These are phyloP conservation scores for Aspergillus baeticus DNA, from an alignment of 495 filamentous ascomycete species.

Conservation along the genomic window DNA sequence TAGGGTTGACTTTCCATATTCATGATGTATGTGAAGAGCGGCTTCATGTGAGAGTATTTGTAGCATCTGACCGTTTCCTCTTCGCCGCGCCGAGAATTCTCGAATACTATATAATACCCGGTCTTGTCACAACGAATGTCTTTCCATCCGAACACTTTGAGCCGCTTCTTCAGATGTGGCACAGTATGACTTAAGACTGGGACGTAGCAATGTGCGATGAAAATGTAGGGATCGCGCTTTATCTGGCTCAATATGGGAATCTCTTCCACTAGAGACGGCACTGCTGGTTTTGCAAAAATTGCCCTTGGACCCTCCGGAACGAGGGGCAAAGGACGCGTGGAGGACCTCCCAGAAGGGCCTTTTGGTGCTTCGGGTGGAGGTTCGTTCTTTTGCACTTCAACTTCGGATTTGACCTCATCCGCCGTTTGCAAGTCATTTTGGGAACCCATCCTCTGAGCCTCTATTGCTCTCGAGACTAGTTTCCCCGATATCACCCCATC, in stretches of 20 bases:
- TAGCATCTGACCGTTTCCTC: slow-evolving; percentile 77
- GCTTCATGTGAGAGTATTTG: slow-evolving; percentile 65
- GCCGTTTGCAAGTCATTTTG: slow-evolving; percentile 19
- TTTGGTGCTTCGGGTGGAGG: slow-evolving; percentile 82
- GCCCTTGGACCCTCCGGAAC: slow-evolving; percentile 51
- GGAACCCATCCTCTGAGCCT: slow-evolving; percentile 57
- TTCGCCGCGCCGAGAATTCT: slow-evolving; percentile 70
- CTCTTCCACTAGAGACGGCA: slow-evolving; percentile 54
- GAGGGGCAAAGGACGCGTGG: slow-evolving; percentile 31
- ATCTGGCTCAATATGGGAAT: slow-evolving; percentile 64
- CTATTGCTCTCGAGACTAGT: slow-evolving; percentile 68
- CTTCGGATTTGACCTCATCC: slow-evolving; percentile 29
- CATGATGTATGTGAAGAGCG: slow-evolving; percentile 91
- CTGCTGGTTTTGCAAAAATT: slow-evolving; percentile 39
- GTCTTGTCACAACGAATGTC: slow-evolving; percentile 76
- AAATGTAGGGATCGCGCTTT: slow-evolving; percentile 86
- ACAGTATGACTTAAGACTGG: slow-evolving; percentile 84
- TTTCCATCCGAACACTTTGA: slow-evolving; percentile 74
- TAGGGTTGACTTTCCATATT: slow-evolving; percentile 78
- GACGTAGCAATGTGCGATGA: slow-evolving; percentile 80
- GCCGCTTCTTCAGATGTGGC: slow-evolving; percentile 79
- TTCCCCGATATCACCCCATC: slow-evolving; percentile 77
- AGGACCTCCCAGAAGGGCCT: slow-evolving; percentile 72
- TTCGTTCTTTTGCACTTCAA: slow-evolving; percentile 46
- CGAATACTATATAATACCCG: slow-evolving; percentile 90